Percentiles rank a stretch among this genome's conserved stretches.
Conservation (phyloP, 495 filamentous ascomycete genomes). For the Evernia prunastri region DNA sequence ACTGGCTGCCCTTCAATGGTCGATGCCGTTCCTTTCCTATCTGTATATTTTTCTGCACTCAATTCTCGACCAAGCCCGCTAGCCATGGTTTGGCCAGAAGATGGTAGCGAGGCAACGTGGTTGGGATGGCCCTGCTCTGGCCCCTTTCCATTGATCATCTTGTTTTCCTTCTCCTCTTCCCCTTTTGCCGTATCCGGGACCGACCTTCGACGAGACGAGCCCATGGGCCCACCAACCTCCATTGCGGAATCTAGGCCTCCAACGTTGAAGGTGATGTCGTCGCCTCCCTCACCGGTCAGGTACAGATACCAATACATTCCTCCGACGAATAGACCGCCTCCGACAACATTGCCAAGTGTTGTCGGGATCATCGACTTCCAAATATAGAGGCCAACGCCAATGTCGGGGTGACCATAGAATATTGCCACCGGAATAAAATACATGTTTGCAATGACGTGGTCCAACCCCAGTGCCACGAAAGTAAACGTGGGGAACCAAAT, state of each 20-base stretch:
- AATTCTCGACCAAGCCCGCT: constrained; percentile 21
- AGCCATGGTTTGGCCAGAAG: constrained; percentile 15
- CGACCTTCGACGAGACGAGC: neutral
- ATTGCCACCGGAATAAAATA: constrained; percentile 56
- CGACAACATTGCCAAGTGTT: constrained; percentile 52
- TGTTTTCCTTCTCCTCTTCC: constrained; percentile 1
- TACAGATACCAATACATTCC: constrained; percentile 23
- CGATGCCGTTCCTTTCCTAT: constrained; percentile 9
- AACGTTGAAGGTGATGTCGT: constrained; percentile 16
- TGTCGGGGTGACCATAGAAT: constrained; percentile 43
- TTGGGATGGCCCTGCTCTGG: neutral
- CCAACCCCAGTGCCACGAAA: constrained; percentile 53
- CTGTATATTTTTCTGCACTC: constrained; percentile 17
- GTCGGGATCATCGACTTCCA: constrained; percentile 60
- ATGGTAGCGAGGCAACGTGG: constrained; percentile 15
- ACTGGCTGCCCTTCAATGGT: constrained; percentile 10
- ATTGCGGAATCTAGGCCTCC: constrained; percentile 20
- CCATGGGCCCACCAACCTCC: constrained; percentile 22
- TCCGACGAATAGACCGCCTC: constrained; percentile 42
- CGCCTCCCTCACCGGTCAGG: constrained; percentile 18
- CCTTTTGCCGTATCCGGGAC: neutral
- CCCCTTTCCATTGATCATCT: constrained; percentile 8
- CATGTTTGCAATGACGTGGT: constrained; percentile 62
- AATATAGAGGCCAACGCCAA: constrained; percentile 52
- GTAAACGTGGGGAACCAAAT: constrained; percentile 60